Evolutionary conservation across 257 asterid genomes (phyloP), one percentile per base, ranked within the genome.

Genomic region (Ocimum tenuiflorum): DNA sequence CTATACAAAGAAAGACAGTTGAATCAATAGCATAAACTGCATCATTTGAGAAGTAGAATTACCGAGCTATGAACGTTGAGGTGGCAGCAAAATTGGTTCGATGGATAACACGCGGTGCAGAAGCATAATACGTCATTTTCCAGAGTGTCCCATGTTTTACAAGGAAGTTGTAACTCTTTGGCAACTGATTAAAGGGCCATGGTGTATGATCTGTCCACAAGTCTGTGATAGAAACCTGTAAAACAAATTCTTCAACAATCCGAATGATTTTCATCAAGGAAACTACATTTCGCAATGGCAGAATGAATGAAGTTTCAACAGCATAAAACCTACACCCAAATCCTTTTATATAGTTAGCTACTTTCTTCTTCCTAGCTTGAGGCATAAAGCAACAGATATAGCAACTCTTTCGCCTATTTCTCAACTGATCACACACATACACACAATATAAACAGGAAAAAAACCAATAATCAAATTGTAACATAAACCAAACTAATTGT

Each of bases 151-250:
- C 96, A 56, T 94, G 97, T 79, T 94, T 94, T 72, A 94, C 99
- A 49, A 94, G 89, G 79, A 94, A 94, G 79, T 88, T 94, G 65
- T 94, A 94, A 78, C 96, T 94, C 80, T 82, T 86, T 2, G 99
- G 97, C 72, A 94, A 69, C 81, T 94, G 99, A 80, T 94, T 94
- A 73, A 94, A 94, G 43, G 99, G 99, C 99, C 99, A 94, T 6
- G 99, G 99, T 11, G 99, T 94, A 47, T 94, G 99, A 71, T 94
- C 97, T 23, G 97, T 75, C 99, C 99, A 94, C 69, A 94, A 82
- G 75, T 94, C 99, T 75, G 95, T 85, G 68, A 94, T 71, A 72
- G 67, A 83, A 60, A 94, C 99, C 99, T 94, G 86, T 72, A 73
- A 74, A 47, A 63, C 36, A 64, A 75, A 68, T 50, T 60, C 75